These are phyloP conservation scores for Monosporozyma aerobia DNA, from an alignment of 805 yeast genomes.

Conservation along the genomic window DNA sequence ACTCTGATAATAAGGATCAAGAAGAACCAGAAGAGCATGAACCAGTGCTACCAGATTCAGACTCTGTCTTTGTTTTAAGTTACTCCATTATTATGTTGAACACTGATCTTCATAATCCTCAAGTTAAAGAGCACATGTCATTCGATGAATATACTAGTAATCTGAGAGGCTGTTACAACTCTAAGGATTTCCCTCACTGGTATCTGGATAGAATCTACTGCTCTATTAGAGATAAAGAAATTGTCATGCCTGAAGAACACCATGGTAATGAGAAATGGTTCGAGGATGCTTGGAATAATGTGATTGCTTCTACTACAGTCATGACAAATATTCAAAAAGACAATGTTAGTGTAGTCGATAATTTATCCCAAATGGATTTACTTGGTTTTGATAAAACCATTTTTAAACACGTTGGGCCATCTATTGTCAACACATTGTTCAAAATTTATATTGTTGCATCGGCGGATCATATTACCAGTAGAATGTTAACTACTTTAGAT, in stretches of 20 bases:
- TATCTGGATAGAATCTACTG: slow-evolving; percentile 71
- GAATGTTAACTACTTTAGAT: slow-evolving; percentile 82
- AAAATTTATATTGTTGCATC: slow-evolving; percentile 78
- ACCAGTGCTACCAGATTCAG: slow-evolving; percentile 67
- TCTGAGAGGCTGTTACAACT: slow-evolving; percentile 68
- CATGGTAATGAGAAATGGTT: slow-evolving; percentile 89
- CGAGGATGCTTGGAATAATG: slow-evolving; percentile 75
- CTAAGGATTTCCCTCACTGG: slow-evolving; percentile 75
- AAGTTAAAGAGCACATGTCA: slow-evolving; percentile 85
- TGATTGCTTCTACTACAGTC: slow-evolving; percentile 38
- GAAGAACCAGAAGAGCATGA: slow-evolving; percentile 11
- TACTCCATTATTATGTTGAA: slow-evolving; percentile 91
- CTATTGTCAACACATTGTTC: slow-evolving; percentile 62
- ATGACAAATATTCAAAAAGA: slow-evolving; percentile 21
- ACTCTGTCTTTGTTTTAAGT: slow-evolving; percentile 80
- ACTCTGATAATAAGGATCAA: slow-evolving; percentile 6
- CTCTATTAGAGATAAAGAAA: slow-evolving; percentile 77
- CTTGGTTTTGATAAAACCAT: slow-evolving; percentile 63
- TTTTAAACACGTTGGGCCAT: slow-evolving; percentile 54
- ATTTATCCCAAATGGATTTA: slow-evolving; percentile 19
- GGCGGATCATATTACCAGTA: slow-evolving; percentile 80
- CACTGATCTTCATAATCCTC: slow-evolving; percentile 89
- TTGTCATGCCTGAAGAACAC: slow-evolving; percentile 96
- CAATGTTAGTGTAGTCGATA: slow-evolving; percentile 12
- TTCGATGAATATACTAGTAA: slow-evolving; percentile 73